A percentile compares a stretch with the other conserved stretches of the same genome.
These are phyloP conservation scores for Backusella tuberculispora DNA, from an alignment of 192 early-diverging fungal species.

Conservation along the genomic window DNA sequence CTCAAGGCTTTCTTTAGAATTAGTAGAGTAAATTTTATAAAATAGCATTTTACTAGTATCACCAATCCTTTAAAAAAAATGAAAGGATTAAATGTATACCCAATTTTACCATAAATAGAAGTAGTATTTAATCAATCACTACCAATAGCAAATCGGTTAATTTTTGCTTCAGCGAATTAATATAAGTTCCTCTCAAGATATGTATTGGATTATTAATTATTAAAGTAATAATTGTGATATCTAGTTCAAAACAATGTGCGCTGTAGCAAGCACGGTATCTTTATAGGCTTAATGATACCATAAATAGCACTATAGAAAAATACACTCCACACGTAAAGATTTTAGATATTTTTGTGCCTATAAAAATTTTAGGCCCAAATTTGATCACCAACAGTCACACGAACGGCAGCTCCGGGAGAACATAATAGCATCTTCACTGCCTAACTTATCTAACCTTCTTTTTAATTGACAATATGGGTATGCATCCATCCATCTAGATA, in stretches of 20 bases:
- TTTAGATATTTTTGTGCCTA: not conserved
- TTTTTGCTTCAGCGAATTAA: not conserved
- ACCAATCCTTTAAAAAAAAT: not conserved
- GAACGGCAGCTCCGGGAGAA: not conserved
- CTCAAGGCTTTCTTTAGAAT: too few species aligned
- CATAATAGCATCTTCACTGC: not conserved
- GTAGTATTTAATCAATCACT: not conserved
- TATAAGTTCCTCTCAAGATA: not conserved
- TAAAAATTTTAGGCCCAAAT: conserved; percentile 11
- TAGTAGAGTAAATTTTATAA: too few species aligned
- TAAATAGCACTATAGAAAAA: too few species aligned
- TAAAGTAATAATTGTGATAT: too few species aligned
- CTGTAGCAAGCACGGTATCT: too few species aligned
- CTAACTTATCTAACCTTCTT: conserved; percentile 34
- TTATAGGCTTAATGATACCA: too few species aligned
- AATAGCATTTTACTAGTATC: too few species aligned
- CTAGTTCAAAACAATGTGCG: too few species aligned
- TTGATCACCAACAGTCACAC: not conserved
- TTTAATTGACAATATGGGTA: conserved; percentile 44
- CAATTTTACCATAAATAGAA: not conserved
- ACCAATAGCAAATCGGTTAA: not conserved
- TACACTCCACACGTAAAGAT: too few species aligned
- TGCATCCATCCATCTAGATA: conserved; percentile 40
- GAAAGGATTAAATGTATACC: not conserved
- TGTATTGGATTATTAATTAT: too few species aligned